Percentiles rank a stretch among this genome's conserved stretches.
These are phyloP conservation scores for Nakataea oryzae DNA, from an alignment of 2,329 filamentous ascomycete genomes.

Conservation along the genomic window DNA sequence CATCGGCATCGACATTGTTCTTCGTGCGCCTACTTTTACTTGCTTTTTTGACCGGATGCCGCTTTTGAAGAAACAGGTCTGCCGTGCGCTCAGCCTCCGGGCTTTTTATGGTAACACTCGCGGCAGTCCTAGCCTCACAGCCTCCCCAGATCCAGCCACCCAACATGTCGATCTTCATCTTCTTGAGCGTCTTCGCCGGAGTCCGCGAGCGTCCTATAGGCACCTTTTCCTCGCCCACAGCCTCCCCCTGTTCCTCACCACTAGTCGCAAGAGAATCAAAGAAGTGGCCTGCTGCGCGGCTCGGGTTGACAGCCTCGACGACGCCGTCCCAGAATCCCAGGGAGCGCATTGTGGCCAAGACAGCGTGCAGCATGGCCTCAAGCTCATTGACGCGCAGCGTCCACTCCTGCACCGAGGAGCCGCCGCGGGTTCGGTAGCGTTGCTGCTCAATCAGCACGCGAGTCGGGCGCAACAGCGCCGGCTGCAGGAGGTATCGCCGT, in stretches of 20 bases:
- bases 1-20: neutral
- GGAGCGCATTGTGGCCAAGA: conserved; percentile 44
- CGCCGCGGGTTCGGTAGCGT: conserved; percentile 52
- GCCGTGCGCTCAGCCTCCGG: conserved; percentile 4
- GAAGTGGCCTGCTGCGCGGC: neutral
- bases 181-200: conserved; percentile 11
- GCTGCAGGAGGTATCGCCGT: conserved; percentile 22
- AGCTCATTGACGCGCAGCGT: conserved; percentile 73
- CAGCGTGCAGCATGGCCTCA: conserved; percentile 71
- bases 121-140: neutral
- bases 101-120: neutral
- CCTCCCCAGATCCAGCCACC: conserved; percentile 3
- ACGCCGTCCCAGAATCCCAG: conserved; percentile 29
- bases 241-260: conserved; percentile 11
- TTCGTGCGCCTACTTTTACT: neutral
- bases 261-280: neutral
- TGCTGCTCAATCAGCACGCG: conserved; percentile 60
- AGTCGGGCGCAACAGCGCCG: conserved; percentile 40
- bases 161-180: conserved; percentile 12
- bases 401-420: conserved; percentile 64
- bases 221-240: neutral
- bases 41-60: conserved; percentile 1
- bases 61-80: conserved; percentile 6
- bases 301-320: conserved; percentile 40
- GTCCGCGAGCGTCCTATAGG: conserved; percentile 7